phyloP scores from a whole-genome alignment of 805 yeast species.

The Priceomyces carsonii region DNA sequence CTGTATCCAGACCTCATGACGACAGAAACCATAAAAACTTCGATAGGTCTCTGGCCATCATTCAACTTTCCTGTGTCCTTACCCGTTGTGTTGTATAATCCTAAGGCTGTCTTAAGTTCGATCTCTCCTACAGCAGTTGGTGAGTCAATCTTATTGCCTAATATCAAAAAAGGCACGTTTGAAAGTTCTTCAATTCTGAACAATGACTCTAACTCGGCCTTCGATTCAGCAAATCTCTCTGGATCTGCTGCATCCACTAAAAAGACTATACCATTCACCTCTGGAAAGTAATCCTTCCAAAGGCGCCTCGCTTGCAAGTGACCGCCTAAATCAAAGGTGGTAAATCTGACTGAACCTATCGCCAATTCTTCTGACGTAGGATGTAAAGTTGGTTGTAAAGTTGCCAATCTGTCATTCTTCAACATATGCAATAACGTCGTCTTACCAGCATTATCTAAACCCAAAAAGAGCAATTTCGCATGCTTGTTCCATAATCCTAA shows the following conservation, averaged over 20 bases:
- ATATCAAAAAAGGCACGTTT: constrained; percentile 85
- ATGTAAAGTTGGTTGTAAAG: constrained; percentile 96
- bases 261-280: constrained; percentile 95
- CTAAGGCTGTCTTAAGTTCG: constrained; percentile 87
- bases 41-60: constrained; percentile 84
- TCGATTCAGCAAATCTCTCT: constrained; percentile 91
- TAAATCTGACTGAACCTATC: constrained; percentile 93
- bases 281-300: constrained; percentile 99
- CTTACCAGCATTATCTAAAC: constrained; percentile 50
- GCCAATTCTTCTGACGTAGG: constrained; percentile 98
- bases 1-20: constrained; percentile 99
- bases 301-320: constrained; percentile 98
- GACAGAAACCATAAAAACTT: constrained; percentile 95
- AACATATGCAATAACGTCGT: constrained; percentile 50
- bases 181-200: constrained; percentile 89
- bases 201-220: constrained; percentile 90
- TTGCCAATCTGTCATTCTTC: constrained; percentile 93
- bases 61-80: constrained; percentile 66
- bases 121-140: constrained; percentile 93
- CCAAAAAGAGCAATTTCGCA: constrained; percentile 47
- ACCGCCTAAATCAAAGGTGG: constrained; percentile 98
- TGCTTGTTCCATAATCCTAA: constrained; percentile 52
- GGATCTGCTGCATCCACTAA: constrained; percentile 97
- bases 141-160: constrained; percentile 96
- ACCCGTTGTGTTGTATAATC: constrained; percentile 84